Conservation (phyloP, 352 stramenopile species). For the Discostella stelligera region DNA sequence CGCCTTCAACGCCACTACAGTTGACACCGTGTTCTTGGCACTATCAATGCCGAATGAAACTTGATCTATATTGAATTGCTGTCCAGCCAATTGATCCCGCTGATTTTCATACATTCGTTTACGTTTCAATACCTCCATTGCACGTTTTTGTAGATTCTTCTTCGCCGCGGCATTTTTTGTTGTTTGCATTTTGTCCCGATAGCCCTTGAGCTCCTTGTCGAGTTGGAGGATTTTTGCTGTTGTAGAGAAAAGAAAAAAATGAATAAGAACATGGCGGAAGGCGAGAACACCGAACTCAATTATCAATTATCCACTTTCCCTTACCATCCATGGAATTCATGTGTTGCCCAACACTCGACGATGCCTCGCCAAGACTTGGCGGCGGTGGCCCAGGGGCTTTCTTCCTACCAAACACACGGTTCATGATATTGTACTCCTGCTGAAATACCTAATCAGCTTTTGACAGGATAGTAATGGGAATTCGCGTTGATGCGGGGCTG, state of each 20-base stretch:
- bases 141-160: conserved; percentile 87
- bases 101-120: conserved; percentile 86
- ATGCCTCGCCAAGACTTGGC: conserved; percentile 71
- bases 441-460: too few relatives aligned
- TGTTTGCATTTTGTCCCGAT: conserved; percentile 83
- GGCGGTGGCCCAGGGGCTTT: conserved; percentile 65
- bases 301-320: not conserved
- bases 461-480: too few relatives aligned
- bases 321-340: conserved; percentile 66
- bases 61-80: conserved; percentile 85
- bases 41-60: conserved; percentile 87
- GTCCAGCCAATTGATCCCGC: conserved; percentile 78
- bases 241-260: not conserved
- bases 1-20: conserved; percentile 93
- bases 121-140: conserved; percentile 85
- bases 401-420: conserved; percentile 82
- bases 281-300: not conserved
- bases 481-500: too few relatives aligned
- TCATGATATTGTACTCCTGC: conserved; percentile 66
- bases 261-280: not conserved
- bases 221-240: conserved; percentile 68
- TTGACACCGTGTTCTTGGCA: conserved; percentile 89
- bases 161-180: conserved; percentile 84
- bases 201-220: conserved; percentile 74
- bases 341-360: conserved; percentile 55